Evolutionary conservation across 768 basidiomycete genomes (phyloP).

Genomic region (Tremella fuciformis): DNA sequence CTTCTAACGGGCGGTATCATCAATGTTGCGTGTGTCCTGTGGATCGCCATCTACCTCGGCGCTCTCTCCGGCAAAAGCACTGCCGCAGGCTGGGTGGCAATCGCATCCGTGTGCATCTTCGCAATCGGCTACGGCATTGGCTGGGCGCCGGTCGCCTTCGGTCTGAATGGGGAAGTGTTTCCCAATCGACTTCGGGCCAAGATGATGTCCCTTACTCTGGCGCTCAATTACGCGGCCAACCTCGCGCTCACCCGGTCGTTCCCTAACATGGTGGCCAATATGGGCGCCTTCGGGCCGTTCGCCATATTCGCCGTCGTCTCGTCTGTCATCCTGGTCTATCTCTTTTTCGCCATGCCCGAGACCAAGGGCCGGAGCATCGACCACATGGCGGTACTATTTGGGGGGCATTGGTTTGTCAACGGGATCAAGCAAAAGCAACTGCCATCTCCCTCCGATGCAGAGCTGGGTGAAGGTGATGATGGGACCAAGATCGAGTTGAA

Average conservation of each 20-base stretch:
- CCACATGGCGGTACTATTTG: too few species aligned
- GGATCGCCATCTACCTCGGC: conserved; percentile 18
- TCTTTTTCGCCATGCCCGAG: too few species aligned
- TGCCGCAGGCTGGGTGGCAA: conserved; percentile 14
- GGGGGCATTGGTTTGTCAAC: too few species aligned
- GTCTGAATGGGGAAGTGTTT: conserved; percentile 9
- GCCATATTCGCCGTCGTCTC: conserved; percentile 11
- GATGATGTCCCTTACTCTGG: conserved; percentile 14
- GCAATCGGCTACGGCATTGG: conserved; percentile 21
- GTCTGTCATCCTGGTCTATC: too few species aligned
- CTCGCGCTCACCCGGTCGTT: conserved; percentile 13
- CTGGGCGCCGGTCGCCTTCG: conserved; percentile 16
- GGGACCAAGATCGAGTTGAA: too few species aligned
- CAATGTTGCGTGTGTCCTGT: conserved; percentile 16
- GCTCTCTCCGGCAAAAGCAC: conserved; percentile 5
- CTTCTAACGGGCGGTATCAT: conserved; percentile 9
- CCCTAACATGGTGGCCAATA: conserved; percentile 18
- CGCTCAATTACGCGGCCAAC: conserved; percentile 11
- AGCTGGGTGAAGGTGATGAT: too few species aligned
- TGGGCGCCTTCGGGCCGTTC: conserved; percentile 8
- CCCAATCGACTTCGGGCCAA: conserved; percentile 9
- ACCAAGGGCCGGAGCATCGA: too few species aligned
- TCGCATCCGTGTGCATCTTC: conserved; percentile 14
- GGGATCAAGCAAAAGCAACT: too few species aligned
- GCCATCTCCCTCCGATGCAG: too few species aligned